Evolutionary conservation across 2,329 filamentous ascomycete species (phyloP), one percentile per base, ranked within the genome.

Genomic region (Diaporthe capsici): DNA sequence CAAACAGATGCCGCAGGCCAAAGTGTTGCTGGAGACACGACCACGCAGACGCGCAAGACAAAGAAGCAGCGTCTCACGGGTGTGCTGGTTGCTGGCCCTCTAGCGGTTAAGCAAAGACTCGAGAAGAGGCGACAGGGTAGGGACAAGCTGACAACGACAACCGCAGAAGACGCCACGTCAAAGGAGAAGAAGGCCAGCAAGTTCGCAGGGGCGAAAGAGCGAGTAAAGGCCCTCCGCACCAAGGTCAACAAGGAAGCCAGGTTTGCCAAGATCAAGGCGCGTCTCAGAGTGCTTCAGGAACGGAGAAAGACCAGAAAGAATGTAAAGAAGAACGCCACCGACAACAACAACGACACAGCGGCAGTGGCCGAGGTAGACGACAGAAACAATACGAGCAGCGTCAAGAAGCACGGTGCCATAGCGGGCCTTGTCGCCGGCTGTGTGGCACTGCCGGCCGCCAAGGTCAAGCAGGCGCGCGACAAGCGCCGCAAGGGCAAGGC

Each of bases 401-500:
- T 68, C 20, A 57, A 74, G 28, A 58, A 53, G 20, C 72, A 71
- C 15, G 55, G 72, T 34, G 72, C 72, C n/a, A 61, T 74, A 4
- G 53, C 67, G 9, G 72, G 72, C 13, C 72, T 74, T 6, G 39
- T 70, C 15, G 72, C 72, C 17, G 72, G 28, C 4, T 60, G 55
- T 17, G n/a, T 70, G 8, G 63, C 72, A 25, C 34, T 74, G 28
- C 72, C 72, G 10, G 53, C 42, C 31, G 72, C 49, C 1, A 74
- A 74, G 51, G 37, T 51, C 15, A 74, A 74, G 55, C 51, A 74
- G 25, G 65, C n/a, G 13, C 63, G 72, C 9, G 63, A 74, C 44
- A 70, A 44, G 53, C 72, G 72, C 13, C 72, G 72, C 61, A 61
- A 28, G 63, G 55, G 22, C 42, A 71, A 39, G 51, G 49, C 72